Evolutionary conservation across 371 early-diverging fungal species (phyloP).

Genomic region (Mortierella sp.): DNA sequence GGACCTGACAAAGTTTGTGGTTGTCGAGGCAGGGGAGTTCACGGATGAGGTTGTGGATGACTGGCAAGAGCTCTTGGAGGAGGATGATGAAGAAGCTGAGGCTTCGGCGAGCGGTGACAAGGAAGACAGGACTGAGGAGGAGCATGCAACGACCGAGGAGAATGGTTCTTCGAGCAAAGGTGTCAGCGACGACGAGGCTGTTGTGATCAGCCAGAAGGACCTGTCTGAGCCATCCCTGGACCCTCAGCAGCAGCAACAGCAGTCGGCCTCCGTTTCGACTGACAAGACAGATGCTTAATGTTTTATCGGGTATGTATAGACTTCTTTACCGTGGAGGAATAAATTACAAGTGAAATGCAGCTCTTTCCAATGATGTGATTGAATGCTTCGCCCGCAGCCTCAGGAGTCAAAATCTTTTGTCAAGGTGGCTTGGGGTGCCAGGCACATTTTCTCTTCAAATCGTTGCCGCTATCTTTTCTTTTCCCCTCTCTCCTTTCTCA

Average conservation of each 20-base stretch:
- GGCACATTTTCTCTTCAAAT: background rate
- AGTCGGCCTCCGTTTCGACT: background rate
- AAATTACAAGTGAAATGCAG: background rate
- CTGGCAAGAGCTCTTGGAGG: conserved; percentile 53
- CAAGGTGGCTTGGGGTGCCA: background rate
- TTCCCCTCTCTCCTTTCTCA: background rate
- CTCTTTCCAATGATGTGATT: background rate
- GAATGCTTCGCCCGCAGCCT: background rate
- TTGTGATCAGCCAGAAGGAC: conserved; percentile 29
- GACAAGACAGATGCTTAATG: background rate
- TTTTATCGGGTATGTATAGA: background rate
- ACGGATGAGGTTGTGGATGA: conserved; percentile 55
- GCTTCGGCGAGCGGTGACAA: background rate
- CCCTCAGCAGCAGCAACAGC: background rate
- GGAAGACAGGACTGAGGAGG: background rate
- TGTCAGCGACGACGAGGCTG: conserved; percentile 40
- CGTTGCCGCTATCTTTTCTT: background rate
- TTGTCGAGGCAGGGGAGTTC: conserved; percentile 44
- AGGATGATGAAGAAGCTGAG: conserved; percentile 29
- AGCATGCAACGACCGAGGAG: background rate
- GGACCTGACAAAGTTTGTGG: conserved; percentile 48
- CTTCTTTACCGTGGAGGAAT: background rate
- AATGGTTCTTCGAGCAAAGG: conserved; percentile 19
- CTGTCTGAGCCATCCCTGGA: background rate
- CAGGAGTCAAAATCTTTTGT: background rate